phyloP scores from a whole-genome alignment of 2,329 filamentous ascomycete species.

The Penicillium sp. region DNA sequence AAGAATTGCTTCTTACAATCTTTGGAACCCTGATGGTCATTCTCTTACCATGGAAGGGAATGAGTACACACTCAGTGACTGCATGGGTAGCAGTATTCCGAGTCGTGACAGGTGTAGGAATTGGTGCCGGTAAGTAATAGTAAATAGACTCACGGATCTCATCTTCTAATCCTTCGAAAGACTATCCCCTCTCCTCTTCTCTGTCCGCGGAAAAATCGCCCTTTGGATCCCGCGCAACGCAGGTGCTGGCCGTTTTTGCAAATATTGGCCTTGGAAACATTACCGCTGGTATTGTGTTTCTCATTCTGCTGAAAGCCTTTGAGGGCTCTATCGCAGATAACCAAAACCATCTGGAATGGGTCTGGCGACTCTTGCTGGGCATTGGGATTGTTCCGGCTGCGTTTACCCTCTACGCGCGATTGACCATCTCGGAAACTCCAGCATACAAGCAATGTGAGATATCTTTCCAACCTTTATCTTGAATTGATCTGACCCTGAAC shows the following conservation, averaged over 20 bases:
- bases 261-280: conserved; percentile 24
- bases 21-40: not conserved
- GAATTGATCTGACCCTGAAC: not conserved
- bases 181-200: conserved; percentile 14
- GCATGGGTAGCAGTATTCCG: not conserved
- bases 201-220: conserved; percentile 13
- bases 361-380: conserved; percentile 26
- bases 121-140: not conserved
- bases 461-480: not conserved
- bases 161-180: not conserved
- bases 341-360: conserved; percentile 17
- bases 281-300: conserved; percentile 19
- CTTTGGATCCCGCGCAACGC: conserved; percentile 15
- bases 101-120: not conserved
- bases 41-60: not conserved
- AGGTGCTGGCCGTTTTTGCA: conserved; percentile 22
- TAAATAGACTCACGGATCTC: not conserved
- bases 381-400: conserved; percentile 23
- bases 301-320: conserved; percentile 20
- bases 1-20: not conserved
- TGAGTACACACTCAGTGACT: not conserved
- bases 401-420: conserved; percentile 25
- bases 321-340: conserved; percentile 9
- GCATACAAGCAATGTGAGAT: conserved; percentile 17
- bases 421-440: conserved; percentile 22